Evolutionary conservation across 1,139 yeast genomes (phyloP), one percentile per base, ranked within the genome.

Genomic region (Hyphopichia fennica): DNA sequence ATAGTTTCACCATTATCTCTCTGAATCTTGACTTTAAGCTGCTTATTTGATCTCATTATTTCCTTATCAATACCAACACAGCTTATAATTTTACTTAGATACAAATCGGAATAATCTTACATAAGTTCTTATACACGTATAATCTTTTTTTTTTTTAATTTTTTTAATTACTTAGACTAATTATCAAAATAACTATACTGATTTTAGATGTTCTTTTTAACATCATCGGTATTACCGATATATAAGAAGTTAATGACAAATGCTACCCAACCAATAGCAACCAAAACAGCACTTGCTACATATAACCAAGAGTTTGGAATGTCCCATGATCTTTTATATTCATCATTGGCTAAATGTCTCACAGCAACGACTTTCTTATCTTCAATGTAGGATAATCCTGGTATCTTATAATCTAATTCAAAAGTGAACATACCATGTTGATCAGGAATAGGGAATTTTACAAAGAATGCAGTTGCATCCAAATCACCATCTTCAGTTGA

Each of bases 371-470:
- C 82, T 45, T 76, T 75, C 48, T 79, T 76, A 56, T 85, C 88
- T 16, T 72, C 72, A 46, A 93, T 63, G 62, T 72, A 89, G 25
- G 87, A 75, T 52, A 77, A 72, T 8, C 98, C 98, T n/a, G 80
- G 72, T 58, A 96, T 82, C 63, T 80, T 79, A 70, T 91, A 91
- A 55, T 86, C 86, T 39, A 87, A 75, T 49, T 79, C 78, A 64
- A 89, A 89, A 3, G 97, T 88, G 67, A 90, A 95, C 79, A 93
- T 87, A 44, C 99, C 99, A 61, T 93, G 96, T 58, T 91, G 97
- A 63, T 93, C 98, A 18, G 99, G 99, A 38, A 90, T 67, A 42
- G 77, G 77, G 65, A 95, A 89, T 46, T 67, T 62, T 35, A 62
- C 67, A 44, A 42, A 62, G 53, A 69, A 73, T 23, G 61, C 60